phyloP scores from a whole-genome alignment of 129 eudicot genomes.

The Kitagawia praeruptora region DNA sequence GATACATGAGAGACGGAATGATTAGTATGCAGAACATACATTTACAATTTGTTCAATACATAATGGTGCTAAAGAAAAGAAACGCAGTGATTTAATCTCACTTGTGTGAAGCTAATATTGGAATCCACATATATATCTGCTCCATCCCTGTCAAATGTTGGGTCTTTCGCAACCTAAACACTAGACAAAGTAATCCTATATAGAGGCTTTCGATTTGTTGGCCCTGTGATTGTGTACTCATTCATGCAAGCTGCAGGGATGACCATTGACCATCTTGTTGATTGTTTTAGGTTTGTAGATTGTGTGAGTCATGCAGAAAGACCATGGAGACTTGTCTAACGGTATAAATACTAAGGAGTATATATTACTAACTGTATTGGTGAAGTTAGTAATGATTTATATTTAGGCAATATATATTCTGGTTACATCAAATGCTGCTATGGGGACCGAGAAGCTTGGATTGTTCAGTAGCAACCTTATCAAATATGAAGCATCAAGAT shows the following conservation, averaged over 20 bases:
- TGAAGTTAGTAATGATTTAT: neutral
- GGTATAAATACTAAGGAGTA: neutral
- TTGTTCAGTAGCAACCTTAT: neutral
- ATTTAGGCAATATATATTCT: neutral
- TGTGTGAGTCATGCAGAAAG: slow-evolving; percentile 92
- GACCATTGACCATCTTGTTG: slow-evolving; percentile 92
- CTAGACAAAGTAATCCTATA: neutral
- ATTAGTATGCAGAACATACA: neutral
- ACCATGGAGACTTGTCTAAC: slow-evolving; percentile 94
- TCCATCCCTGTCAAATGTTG: slow-evolving; percentile 62
- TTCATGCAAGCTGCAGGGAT: slow-evolving; percentile 98
- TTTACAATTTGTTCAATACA: neutral
- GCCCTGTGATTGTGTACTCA: slow-evolving; percentile 83
- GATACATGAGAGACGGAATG: neutral
- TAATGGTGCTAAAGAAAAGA: neutral
- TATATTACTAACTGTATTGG: neutral
- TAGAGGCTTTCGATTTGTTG: slow-evolving; percentile 78
- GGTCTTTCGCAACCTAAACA: slow-evolving; percentile 72
- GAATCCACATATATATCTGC: slow-evolving; percentile 70
- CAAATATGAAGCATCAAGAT: neutral
- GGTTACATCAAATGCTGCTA: slow-evolving; percentile 6
- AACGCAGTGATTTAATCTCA: slow-evolving; percentile 21
- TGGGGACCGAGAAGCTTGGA: slow-evolving; percentile 4
- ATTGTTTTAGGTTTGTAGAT: slow-evolving; percentile 77
- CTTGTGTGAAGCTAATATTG: slow-evolving; percentile 72